phyloP scores from a whole-genome alignment of 1,139 yeast genomes.

The Yamadazyma dendronema region DNA sequence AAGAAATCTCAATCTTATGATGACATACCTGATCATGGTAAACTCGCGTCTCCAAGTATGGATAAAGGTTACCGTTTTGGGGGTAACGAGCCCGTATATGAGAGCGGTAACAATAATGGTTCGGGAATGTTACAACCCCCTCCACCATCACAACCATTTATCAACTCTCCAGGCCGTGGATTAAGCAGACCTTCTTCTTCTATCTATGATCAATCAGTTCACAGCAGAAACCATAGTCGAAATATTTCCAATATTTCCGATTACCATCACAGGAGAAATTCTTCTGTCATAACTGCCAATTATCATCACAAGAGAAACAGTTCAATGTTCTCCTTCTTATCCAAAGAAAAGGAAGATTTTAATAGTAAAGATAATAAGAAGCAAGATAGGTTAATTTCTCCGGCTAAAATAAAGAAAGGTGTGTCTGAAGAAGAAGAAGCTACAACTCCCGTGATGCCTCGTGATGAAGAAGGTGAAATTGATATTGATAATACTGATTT shows the following conservation, averaged over 20 bases:
- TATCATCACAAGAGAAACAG: slow-evolving; percentile 28
- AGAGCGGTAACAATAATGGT: slow-evolving; percentile 6
- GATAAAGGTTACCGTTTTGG: slow-evolving; percentile 24
- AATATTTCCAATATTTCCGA: slow-evolving; percentile 23
- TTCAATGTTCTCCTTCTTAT: slow-evolving; percentile 13
- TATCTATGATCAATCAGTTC: slow-evolving; percentile 37
- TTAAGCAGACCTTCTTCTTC: slow-evolving; percentile 43
- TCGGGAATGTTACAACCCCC: slow-evolving; percentile 7
- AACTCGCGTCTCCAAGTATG: slow-evolving; percentile 9
- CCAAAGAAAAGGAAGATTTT: slow-evolving; percentile 13
- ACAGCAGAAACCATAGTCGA: slow-evolving; percentile 24
- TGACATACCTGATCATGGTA: slow-evolving; percentile 25
- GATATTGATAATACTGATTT: slow-evolving; percentile 34
- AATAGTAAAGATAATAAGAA: slow-evolving; percentile 6
- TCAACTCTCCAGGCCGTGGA: slow-evolving; percentile 6
- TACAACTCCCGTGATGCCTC: slow-evolving; percentile 6
- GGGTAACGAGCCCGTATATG: slow-evolving; percentile 8
- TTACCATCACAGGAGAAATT: slow-evolving; percentile 29
- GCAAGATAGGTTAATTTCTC: slow-evolving; percentile 22
- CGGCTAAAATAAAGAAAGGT: slow-evolving; percentile 25
- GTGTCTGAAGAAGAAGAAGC: slow-evolving; percentile 4
- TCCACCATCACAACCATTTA: slow-evolving; percentile 3
- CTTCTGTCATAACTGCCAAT: slow-evolving; percentile 26
- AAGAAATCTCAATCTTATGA: slow-evolving; percentile 44
- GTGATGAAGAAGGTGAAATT: slow-evolving; percentile 15